phyloP scores from a whole-genome alignment of 208 protist genomes.

The Herpetomonas samuelpessoai region DNA sequence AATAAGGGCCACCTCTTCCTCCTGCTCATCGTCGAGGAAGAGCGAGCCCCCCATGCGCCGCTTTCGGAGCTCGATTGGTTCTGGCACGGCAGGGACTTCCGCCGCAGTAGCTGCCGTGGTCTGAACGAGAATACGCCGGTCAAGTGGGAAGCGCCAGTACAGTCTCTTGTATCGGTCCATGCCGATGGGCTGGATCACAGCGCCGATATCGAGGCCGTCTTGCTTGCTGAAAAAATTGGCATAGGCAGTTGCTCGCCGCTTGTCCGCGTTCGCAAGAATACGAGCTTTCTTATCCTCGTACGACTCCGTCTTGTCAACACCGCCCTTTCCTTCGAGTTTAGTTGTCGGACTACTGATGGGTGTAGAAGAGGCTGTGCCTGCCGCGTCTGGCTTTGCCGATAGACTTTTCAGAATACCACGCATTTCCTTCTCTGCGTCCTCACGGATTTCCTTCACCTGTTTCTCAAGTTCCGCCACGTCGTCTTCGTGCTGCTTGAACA shows the following conservation, averaged over 20 bases:
- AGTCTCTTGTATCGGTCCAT: slow-evolving; percentile 84
- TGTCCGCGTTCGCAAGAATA: slow-evolving; percentile 30
- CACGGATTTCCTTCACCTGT: slow-evolving; percentile 56
- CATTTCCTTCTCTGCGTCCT: slow-evolving; percentile 77
- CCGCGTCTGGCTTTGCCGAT: slow-evolving; percentile 9
- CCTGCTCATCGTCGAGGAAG: slow-evolving; percentile 54
- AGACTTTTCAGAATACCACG: slow-evolving; percentile 46
- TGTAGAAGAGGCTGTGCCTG: not conserved
- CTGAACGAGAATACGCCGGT: slow-evolving; percentile 68
- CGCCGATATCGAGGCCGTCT: slow-evolving; percentile 53
- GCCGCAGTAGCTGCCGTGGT: slow-evolving; percentile 27
- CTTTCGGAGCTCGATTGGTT: slow-evolving; percentile 32
- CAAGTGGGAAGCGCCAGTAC: slow-evolving; percentile 87
- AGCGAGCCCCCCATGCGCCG: slow-evolving; percentile 9
- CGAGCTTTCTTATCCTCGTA: slow-evolving; percentile 25
- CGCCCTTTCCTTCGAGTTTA: not conserved
- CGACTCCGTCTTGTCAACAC: not conserved
- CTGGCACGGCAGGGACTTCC: slow-evolving; percentile 29
- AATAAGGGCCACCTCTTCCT: slow-evolving; percentile 6
- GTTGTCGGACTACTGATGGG: not conserved
- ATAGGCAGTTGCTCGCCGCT: slow-evolving; percentile 35
- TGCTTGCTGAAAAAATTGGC: slow-evolving; percentile 25
- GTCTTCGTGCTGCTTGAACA: slow-evolving; percentile 53
- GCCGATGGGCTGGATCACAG: slow-evolving; percentile 67
- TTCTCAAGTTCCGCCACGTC: slow-evolving; percentile 39